A percentile compares a stretch with the other conserved stretches of the same genome.
Conservation (phyloP, 257 asterid species). For the Scutellaria baicalensis region DNA sequence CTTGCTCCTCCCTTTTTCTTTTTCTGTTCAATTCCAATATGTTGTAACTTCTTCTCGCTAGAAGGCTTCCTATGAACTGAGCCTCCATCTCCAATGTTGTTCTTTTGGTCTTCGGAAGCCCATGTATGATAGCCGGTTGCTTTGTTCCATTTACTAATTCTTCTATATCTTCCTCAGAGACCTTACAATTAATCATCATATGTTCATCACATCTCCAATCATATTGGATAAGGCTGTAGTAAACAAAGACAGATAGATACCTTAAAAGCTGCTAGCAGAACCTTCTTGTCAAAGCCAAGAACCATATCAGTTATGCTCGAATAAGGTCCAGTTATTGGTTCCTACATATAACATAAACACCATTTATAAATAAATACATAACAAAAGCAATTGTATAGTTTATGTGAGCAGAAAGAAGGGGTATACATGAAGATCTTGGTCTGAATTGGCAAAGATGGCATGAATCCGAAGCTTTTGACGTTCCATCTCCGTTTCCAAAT, state of each 20-base stretch:
- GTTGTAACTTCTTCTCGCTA: constrained; percentile 23
- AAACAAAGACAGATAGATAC: constrained; percentile 8
- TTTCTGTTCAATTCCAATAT: constrained; percentile 30
- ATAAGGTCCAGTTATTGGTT: constrained; percentile 41
- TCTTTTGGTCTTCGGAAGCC: constrained; percentile 15
- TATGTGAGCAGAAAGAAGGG: not conserved
- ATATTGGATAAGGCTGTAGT: not conserved
- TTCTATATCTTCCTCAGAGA: constrained; percentile 45
- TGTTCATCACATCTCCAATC: not conserved
- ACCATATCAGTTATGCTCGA: constrained; percentile 59
- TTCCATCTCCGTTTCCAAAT: constrained; percentile 36
- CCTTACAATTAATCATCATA: constrained; percentile 18
- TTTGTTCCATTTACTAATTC: constrained; percentile 36
- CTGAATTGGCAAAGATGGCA: constrained; percentile 53
- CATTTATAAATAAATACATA: too few relatives aligned
- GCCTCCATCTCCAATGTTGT: constrained; percentile 27
- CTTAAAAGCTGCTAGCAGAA: constrained; percentile 61
- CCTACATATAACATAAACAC: constrained; percentile 23
- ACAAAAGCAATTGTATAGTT: too few relatives aligned
- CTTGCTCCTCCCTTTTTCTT: constrained; percentile 18
- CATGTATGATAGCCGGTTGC: constrained; percentile 52
- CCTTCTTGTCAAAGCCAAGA: constrained; percentile 65
- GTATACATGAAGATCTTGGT: constrained; percentile 28
- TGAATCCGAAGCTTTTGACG: constrained; percentile 56
- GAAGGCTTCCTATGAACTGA: constrained; percentile 22